A percentile compares a stretch with the other conserved stretches of the same genome.
Evolutionary conservation across 306 rosid genomes (phyloP).

Genomic region (Quercus agrifolia): DNA sequence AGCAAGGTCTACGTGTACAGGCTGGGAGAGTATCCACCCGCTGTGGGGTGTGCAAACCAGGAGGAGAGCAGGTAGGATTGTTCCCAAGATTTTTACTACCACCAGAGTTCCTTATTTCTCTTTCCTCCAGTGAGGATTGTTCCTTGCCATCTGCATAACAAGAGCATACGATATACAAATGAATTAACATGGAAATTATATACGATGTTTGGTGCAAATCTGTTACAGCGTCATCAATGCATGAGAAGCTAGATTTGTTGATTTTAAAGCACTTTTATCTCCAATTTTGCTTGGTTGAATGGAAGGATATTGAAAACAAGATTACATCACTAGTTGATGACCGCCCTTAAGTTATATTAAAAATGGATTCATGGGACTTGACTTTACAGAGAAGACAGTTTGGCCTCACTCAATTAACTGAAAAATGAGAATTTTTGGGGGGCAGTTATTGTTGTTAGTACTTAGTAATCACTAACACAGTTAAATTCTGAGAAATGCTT

Average conservation of each 20-base stretch:
- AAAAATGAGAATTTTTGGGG: neutral
- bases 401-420: neutral
- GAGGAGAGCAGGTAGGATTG: neutral
- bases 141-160: conserved; percentile 25
- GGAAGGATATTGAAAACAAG: neutral
- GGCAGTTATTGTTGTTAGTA: too few relatives aligned
- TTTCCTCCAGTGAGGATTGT: neutral
- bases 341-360: neutral
- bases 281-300: neutral
- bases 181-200: neutral
- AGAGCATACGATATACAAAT: neutral
- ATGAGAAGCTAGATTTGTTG: too few relatives aligned
- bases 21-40: neutral
- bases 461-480: neutral
- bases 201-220: neutral
- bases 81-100: neutral
- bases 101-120: neutral
- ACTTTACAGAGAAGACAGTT: neutral
- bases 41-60: conserved; percentile 13
- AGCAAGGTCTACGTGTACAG: conserved; percentile 28
- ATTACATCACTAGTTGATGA: too few relatives aligned
- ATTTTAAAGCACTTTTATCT: neutral
- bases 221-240: neutral
- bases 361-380: neutral
- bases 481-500: neutral